phyloP scores from a whole-genome alignment of 192 early-diverging fungal genomes.

The Haplosporangium gracile region DNA sequence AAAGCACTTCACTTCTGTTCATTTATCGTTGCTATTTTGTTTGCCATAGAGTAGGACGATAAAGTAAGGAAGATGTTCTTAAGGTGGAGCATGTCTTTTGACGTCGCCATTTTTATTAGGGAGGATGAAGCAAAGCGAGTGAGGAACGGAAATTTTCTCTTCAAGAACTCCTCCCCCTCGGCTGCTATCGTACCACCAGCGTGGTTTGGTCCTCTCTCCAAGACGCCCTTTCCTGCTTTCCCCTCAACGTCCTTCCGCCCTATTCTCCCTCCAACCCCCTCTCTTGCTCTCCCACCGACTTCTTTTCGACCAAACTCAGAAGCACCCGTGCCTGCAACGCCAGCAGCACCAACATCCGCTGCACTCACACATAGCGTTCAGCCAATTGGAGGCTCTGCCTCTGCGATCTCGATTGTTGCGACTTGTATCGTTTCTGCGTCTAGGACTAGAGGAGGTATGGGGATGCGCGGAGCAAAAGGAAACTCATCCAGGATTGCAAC shows the following conservation, averaged over 20 bases:
- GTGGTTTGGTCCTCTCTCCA: too few species aligned
- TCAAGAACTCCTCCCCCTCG: too few species aligned
- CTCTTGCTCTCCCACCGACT: background rate
- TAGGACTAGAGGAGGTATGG: background rate
- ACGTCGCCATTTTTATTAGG: background rate
- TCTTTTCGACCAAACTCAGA: background rate
- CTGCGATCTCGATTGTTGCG: background rate
- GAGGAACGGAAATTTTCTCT: background rate
- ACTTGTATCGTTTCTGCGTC: background rate
- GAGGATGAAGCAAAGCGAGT: background rate
- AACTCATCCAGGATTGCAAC: background rate
- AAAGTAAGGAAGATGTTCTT: background rate
- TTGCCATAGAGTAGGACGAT: background rate
- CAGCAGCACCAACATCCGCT: background rate
- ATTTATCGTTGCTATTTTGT: background rate
- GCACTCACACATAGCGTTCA: background rate
- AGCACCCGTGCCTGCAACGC: background rate
- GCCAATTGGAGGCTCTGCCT: background rate
- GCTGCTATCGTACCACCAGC: too few species aligned
- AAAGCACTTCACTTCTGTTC: background rate
- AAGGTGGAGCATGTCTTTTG: background rate
- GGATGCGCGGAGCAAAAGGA: background rate
- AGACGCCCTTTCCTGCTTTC: background rate
- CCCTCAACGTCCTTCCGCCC: background rate
- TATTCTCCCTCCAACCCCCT: background rate